These are phyloP conservation scores for Penicillium arizonense DNA, from an alignment of 495 filamentous ascomycete genomes.

Conservation along the genomic window DNA sequence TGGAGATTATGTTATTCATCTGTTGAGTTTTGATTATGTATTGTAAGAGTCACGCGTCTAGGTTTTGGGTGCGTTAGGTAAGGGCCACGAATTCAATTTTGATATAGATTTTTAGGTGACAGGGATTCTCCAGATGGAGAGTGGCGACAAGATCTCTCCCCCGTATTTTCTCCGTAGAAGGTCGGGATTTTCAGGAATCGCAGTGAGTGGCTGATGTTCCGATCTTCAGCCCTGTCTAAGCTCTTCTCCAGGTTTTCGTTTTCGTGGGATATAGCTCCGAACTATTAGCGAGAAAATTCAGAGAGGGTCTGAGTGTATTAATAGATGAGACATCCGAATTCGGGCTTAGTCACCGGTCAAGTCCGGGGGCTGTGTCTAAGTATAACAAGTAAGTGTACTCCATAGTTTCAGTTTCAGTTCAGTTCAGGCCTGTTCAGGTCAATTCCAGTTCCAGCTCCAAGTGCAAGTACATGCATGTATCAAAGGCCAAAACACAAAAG, in stretches of 20 bases:
- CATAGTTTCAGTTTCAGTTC: not conserved
- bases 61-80: not conserved
- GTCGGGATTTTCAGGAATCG: constrained; percentile 42
- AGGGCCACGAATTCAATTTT: too few relatives aligned
- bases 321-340: constrained; percentile 9
- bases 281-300: too few relatives aligned
- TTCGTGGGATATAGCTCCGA: not conserved
- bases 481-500: not conserved
- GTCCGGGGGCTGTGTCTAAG: constrained; percentile 4
- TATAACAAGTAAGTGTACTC: not conserved
- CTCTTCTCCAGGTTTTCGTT: constrained; percentile 7
- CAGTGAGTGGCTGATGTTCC: constrained; percentile 25
- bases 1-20: constrained; percentile 8
- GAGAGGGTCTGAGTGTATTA: not conserved
- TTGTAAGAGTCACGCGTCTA: constrained; percentile 1
- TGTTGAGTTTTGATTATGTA: constrained; percentile 7
- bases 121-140: constrained; percentile 20
- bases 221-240: constrained; percentile 33
- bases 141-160: constrained; percentile 20
- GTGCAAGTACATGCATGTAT: not conserved
- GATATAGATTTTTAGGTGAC: not conserved
- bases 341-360: constrained; percentile 9
- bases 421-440: not conserved
- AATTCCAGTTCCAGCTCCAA: too few relatives aligned
- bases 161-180: constrained; percentile 19